These are phyloP conservation scores for Hymenoscyphus fructigenus DNA, from an alignment of 2,329 filamentous ascomycete genomes.

Conservation along the genomic window DNA sequence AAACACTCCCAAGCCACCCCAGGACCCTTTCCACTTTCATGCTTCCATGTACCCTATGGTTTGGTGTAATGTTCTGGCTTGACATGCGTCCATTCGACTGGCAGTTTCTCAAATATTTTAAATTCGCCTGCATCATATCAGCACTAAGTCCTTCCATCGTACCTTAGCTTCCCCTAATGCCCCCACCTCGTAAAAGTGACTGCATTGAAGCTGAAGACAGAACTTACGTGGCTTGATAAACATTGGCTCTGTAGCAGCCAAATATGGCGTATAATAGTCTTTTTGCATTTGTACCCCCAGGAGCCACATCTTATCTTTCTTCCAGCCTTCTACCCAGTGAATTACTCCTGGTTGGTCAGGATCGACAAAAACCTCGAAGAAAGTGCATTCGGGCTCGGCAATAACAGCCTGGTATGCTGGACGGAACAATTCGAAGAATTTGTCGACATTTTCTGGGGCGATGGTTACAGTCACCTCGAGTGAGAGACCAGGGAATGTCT, in stretches of 20 bases:
- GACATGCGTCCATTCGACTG: slow-evolving; percentile 8
- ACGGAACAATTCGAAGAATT: slow-evolving; percentile 33
- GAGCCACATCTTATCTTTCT: slow-evolving; percentile 16
- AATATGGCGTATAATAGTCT: slow-evolving; percentile 17
- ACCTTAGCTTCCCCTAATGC: not conserved
- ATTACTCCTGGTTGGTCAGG: slow-evolving; percentile 40
- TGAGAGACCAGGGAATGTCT: slow-evolving; percentile 4
- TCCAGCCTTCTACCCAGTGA: slow-evolving; percentile 44
- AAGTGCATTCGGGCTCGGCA: slow-evolving; percentile 44
- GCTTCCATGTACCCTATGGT: not conserved
- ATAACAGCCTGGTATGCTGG: slow-evolving; percentile 42
- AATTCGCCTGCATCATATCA: slow-evolving; percentile 10
- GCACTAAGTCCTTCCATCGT: not conserved
- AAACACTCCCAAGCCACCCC: not conserved
- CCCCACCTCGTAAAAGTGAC: not conserved
- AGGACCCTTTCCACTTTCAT: not conserved
- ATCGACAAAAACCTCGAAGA: slow-evolving; percentile 45
- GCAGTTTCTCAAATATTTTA: slow-evolving; percentile 8
- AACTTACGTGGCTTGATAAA: slow-evolving; percentile 13
- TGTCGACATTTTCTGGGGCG: slow-evolving; percentile 10
- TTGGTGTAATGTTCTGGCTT: slow-evolving; percentile 9
- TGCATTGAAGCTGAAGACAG: not conserved
- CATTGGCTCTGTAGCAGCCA: slow-evolving; percentile 14
- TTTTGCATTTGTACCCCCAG: slow-evolving; percentile 14
- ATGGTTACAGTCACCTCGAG: slow-evolving; percentile 17